These are phyloP conservation scores for Aspergillus sclerotialis DNA, from an alignment of 2,329 filamentous ascomycete genomes.

Conservation along the genomic window DNA sequence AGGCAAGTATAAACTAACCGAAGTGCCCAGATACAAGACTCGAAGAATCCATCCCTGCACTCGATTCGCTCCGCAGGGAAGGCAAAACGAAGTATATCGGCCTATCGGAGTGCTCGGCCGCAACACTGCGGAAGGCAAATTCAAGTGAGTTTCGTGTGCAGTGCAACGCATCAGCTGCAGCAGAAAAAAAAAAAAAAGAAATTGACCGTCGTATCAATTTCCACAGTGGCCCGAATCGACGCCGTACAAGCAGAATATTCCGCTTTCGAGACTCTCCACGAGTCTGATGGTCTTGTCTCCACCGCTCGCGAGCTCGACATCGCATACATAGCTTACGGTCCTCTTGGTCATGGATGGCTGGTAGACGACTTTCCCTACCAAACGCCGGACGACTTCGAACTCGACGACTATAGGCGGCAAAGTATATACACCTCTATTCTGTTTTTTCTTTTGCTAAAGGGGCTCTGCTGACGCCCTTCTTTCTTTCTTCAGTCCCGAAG, in stretches of 20 bases:
- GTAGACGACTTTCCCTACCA: constrained; percentile 39
- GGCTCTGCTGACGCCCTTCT: too few species aligned
- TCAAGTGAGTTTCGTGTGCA: too few species aligned
- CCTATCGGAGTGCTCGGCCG: constrained; percentile 42
- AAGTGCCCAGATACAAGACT: constrained; percentile 32
- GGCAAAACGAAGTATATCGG: constrained; percentile 46
- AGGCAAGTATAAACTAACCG: not conserved
- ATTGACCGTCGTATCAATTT: too few species aligned
- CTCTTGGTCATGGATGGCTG: constrained; percentile 42
- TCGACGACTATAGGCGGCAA: constrained; percentile 34
- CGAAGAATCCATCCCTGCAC: constrained; percentile 41
- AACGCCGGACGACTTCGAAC: constrained; percentile 40
- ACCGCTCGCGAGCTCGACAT: constrained; percentile 35
- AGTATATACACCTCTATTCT: constrained; percentile 16
- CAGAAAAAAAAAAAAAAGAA: too few species aligned
- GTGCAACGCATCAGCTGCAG: too few species aligned
- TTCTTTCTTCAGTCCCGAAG: constrained; percentile 14
- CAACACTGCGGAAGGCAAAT: constrained; percentile 38
- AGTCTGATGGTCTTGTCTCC: constrained; percentile 36
- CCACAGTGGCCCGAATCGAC: constrained; percentile 40
- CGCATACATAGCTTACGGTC: constrained; percentile 42
- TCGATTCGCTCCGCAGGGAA: constrained; percentile 40
- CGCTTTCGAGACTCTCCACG: constrained; percentile 36
- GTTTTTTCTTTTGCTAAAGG: constrained; percentile 1
- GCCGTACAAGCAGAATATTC: constrained; percentile 43